These are phyloP conservation scores for Lepiota venenata DNA, from an alignment of 768 basidiomycete species.

Conservation along the genomic window DNA sequence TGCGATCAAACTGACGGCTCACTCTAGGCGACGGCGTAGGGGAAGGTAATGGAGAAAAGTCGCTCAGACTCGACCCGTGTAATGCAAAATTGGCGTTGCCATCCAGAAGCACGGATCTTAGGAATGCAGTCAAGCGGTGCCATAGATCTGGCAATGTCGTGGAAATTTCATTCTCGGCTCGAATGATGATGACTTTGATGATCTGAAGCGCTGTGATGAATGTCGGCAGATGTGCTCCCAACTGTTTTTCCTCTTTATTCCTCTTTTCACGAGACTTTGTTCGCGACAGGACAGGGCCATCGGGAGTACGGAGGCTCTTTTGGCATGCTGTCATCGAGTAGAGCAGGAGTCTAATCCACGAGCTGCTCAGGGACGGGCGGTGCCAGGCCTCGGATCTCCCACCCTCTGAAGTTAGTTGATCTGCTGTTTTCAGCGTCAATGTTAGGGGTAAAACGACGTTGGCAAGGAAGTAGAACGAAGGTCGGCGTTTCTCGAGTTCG, in stretches of 20 bases:
- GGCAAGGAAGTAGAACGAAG: constrained; percentile 60
- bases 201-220: constrained; percentile 58
- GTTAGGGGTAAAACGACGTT: constrained; percentile 62
- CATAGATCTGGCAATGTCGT: constrained; percentile 54
- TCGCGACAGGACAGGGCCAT: constrained; percentile 23
- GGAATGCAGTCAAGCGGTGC: constrained; percentile 53
- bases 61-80: constrained; percentile 20
- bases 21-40: constrained; percentile 49
- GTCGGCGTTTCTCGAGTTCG: constrained; percentile 50
- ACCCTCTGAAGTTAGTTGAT: constrained; percentile 38
- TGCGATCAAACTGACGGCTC: constrained; percentile 37
- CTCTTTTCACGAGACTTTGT: constrained; percentile 44
- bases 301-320: constrained; percentile 23
- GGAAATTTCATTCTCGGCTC: constrained; percentile 60
- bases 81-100: constrained; percentile 64
- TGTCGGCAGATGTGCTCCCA: constrained; percentile 32
- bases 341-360: constrained; percentile 62
- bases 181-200: constrained; percentile 62
- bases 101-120: constrained; percentile 48
- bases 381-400: constrained; percentile 42
- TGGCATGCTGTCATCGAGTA: constrained; percentile 57
- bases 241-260: constrained; percentile 18
- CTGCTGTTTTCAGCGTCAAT: constrained; percentile 47
- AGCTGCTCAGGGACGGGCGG: constrained; percentile 39
- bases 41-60: constrained; percentile 45